Evolutionary conservation across 805 yeast genomes (phyloP).

Genomic region (Candida fluviatilis): DNA sequence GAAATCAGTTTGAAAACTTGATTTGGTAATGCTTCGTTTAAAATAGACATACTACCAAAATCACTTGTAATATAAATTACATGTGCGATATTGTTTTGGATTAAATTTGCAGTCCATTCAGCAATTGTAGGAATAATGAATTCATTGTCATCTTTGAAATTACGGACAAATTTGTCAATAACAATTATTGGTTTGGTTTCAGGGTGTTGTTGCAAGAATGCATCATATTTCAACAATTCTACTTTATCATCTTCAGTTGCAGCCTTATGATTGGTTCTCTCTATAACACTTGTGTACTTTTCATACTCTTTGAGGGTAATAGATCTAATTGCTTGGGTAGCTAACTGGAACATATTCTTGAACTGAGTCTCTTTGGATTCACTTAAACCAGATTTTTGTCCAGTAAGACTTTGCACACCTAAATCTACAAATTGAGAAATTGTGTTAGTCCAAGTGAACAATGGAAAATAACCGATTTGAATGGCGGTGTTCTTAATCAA

Average conservation of each 20-base stretch:
- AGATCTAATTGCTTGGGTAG: slow-evolving; percentile 69
- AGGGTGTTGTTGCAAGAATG: slow-evolving; percentile 79
- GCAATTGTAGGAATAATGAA: slow-evolving; percentile 72
- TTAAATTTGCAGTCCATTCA: slow-evolving; percentile 82
- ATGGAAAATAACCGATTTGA: slow-evolving; percentile 88
- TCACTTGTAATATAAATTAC: slow-evolving; percentile 87
- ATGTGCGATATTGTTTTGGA: slow-evolving; percentile 79
- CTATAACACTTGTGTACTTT: slow-evolving; percentile 21
- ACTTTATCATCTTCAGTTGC: slow-evolving; percentile 16
- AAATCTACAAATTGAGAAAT: slow-evolving; percentile 77
- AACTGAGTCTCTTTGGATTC: slow-evolving; percentile 80
- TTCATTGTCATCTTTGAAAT: slow-evolving; percentile 44
- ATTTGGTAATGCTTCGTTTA: slow-evolving; percentile 75
- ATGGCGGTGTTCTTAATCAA: slow-evolving; percentile 65
- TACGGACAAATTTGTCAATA: slow-evolving; percentile 65
- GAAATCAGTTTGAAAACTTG: slow-evolving; percentile 76
- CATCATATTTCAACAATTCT: slow-evolving; percentile 63
- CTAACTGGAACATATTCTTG: slow-evolving; percentile 70
- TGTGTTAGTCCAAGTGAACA: slow-evolving; percentile 87
- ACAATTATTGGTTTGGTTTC: slow-evolving; percentile 83
- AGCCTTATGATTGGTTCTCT: slow-evolving; percentile 14
- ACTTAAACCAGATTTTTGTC: slow-evolving; percentile 87
- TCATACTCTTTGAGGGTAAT: slow-evolving; percentile 39
- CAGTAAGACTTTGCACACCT: slow-evolving; percentile 85
- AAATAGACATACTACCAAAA: slow-evolving; percentile 64